Evolutionary conservation across 257 asterid genomes (phyloP).

Genomic region (Fraxinus cuspidata): DNA sequence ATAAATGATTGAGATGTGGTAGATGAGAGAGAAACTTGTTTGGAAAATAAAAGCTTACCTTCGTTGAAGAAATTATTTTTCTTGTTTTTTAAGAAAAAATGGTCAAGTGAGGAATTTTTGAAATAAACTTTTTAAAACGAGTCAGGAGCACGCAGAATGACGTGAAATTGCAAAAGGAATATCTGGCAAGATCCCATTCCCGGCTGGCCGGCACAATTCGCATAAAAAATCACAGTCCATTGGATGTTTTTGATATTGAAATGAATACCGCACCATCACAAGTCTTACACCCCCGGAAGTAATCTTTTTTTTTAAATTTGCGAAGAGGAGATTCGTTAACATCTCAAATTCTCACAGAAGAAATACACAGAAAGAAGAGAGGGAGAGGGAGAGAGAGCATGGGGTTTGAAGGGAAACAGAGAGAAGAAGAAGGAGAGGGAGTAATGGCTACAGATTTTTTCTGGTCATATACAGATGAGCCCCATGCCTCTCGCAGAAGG

Average conservation of each 20-base stretch:
- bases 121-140: too few species aligned
- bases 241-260: neutral
- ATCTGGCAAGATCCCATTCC: too few species aligned
- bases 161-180: too few species aligned
- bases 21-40: too few species aligned
- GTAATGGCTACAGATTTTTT: constrained; percentile 78
- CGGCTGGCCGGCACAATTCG: neutral
- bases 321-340: neutral
- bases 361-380: neutral
- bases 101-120: too few species aligned
- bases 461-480: constrained; percentile 97
- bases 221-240: neutral
- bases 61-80: too few species aligned
- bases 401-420: constrained; percentile 52
- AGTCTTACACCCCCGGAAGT: neutral
- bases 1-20: too few species aligned
- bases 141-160: too few species aligned
- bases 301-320: neutral
- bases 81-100: too few species aligned
- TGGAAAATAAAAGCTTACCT: too few species aligned
- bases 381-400: constrained; percentile 28
- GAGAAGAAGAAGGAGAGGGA: constrained; percentile 44
- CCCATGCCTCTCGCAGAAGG: constrained; percentile 88
- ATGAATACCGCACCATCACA: neutral
- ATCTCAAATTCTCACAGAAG: constrained; percentile 5